Evolutionary conservation across 2,329 filamentous ascomycete genomes (phyloP), one percentile per base, ranked within the genome.

Genomic region (Helotiales sp.): DNA sequence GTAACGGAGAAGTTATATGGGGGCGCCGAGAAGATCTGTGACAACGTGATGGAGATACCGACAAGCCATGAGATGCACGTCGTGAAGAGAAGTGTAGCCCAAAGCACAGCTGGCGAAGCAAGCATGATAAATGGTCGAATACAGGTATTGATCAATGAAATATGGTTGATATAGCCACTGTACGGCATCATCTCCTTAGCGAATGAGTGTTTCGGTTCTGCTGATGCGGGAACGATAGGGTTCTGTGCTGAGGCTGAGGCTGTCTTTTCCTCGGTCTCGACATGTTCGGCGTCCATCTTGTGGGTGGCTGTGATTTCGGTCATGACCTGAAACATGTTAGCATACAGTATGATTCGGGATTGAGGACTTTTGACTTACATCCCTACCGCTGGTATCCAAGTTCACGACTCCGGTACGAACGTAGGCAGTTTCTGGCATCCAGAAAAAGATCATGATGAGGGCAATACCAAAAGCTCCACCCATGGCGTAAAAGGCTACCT

Each of bases 11-110:
- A 63, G 27, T 63, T 63, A 30, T 66, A 66, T 12, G 64, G 64
- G 10, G 64, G 59, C 6, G 62, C 63, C 1, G 62, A 63, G 53
- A 66, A 63, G 57, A 75, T 64, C 58, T 77, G 71, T 6, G 74
- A 75, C 56, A 78, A 77, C 50, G 79, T 75, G 44, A 81, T 74
- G 42, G 72, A 74, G 63, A 80, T 77, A 52, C 79, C 75, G 24
- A 75, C 69, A 46, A 75, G 70, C 71, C 73, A 73, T 13, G 72
- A 72, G 47, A 76, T 74, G 49, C 69, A 72, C 1, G 69, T 73
- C 0, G 71, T 75, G 63, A 75, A 76, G 2, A 75, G 64, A 8
- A 76, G 63, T 3, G 72, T 71, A 6, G 71, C 73, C 73, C 73
- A 77, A 1, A 71, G 46, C 1, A 76, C 73, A 5, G 72, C 69